These are phyloP conservation scores for Candida labiduridarum DNA, from an alignment of 1,139 yeast species.

Conservation along the genomic window DNA sequence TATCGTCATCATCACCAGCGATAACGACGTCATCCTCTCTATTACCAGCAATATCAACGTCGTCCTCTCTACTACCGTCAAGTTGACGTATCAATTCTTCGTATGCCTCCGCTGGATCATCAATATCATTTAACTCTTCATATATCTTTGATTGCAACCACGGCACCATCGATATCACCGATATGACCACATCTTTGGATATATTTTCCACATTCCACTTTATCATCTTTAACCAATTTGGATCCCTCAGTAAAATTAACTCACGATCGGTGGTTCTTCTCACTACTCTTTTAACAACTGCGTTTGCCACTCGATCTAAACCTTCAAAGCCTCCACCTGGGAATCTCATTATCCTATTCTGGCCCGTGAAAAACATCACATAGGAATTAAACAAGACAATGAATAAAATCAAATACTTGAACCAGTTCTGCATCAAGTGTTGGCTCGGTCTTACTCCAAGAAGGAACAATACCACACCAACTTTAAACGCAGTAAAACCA, in stretches of 20 bases:
- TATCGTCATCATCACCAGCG: not conserved
- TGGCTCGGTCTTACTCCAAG: slow-evolving; percentile 14
- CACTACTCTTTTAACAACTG: slow-evolving; percentile 21
- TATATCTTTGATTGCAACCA: slow-evolving; percentile 19
- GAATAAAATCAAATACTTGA: slow-evolving; percentile 10
- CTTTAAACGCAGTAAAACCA: slow-evolving; percentile 9
- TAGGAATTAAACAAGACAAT: slow-evolving; percentile 12
- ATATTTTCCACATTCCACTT: slow-evolving; percentile 16
- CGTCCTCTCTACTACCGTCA: not conserved
- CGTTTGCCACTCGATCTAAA: slow-evolving; percentile 12
- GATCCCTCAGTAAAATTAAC: slow-evolving; percentile 19
- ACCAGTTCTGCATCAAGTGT: slow-evolving; percentile 15
- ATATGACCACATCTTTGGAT: slow-evolving; percentile 26
- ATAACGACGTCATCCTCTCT: too few species aligned
- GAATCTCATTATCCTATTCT: slow-evolving; percentile 11
- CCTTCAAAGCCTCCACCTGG: not conserved
- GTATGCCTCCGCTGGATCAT: not conserved
- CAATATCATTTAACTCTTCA: slow-evolving; percentile 16
- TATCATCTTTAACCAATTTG: slow-evolving; percentile 12
- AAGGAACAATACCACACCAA: slow-evolving; percentile 10
- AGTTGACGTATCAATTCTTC: slow-evolving; percentile 2
- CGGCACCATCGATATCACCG: slow-evolving; percentile 24
- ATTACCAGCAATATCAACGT: not conserved
- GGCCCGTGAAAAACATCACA: slow-evolving; percentile 15
- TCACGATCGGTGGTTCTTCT: slow-evolving; percentile 29